Conservation (phyloP, 371 early-diverging fungal species). For the Rhizopus stolonifer region DNA sequence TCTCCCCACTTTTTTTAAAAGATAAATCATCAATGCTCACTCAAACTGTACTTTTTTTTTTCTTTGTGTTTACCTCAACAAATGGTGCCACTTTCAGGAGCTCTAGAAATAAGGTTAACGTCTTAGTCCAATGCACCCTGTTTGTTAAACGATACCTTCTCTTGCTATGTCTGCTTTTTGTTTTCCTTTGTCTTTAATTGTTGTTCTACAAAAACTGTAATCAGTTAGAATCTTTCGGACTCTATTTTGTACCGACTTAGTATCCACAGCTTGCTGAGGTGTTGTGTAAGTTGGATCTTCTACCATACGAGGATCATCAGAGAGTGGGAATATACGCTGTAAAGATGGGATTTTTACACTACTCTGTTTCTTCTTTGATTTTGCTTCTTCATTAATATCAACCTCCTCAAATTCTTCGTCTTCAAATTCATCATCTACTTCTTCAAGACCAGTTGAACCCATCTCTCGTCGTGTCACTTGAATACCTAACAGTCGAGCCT, state of each 20-base stretch:
- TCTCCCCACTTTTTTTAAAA: slow-evolving; percentile 51
- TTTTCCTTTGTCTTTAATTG: slow-evolving; percentile 29
- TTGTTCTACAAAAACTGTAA: not conserved
- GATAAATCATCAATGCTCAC: too few species aligned
- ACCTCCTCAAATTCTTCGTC: slow-evolving; percentile 63
- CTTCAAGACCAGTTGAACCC: slow-evolving; percentile 18
- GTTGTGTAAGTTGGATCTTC: slow-evolving; percentile 49
- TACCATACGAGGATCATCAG: slow-evolving; percentile 46
- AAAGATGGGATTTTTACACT: slow-evolving; percentile 34
- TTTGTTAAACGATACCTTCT: slow-evolving; percentile 26
- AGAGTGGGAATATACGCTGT: slow-evolving; percentile 48
- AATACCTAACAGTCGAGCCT: slow-evolving; percentile 58
- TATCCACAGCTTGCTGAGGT: slow-evolving; percentile 4
- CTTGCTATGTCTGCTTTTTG: slow-evolving; percentile 20
- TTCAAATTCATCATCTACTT: slow-evolving; percentile 52
- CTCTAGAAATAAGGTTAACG: slow-evolving; percentile 14
- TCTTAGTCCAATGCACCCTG: not conserved
- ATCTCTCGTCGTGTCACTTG: not conserved
- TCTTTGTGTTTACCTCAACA: slow-evolving; percentile 38
- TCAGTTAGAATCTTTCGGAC: not conserved
- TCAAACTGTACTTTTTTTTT: too few species aligned
- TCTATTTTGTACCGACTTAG: not conserved
- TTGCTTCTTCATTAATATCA: slow-evolving; percentile 22
- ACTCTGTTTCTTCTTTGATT: not conserved
- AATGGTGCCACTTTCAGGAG: slow-evolving; percentile 63